Evolutionary conservation across 305 asterid genomes (phyloP), one percentile per base, ranked within the genome.

Genomic region (Fraxinus ornus): DNA sequence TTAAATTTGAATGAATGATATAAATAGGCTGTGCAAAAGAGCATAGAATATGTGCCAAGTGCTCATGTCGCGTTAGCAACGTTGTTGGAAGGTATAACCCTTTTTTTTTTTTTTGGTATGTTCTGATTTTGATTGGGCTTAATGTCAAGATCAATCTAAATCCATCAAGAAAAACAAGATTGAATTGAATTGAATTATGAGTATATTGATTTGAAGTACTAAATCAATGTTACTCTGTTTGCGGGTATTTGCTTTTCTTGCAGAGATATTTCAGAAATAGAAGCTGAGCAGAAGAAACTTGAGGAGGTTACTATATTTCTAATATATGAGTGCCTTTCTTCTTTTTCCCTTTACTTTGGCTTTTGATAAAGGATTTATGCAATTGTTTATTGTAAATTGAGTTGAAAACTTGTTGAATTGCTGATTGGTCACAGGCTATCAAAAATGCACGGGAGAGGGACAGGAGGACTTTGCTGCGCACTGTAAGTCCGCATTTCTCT

Each of bases 371-470:
- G 44, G 32, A 39, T 64, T 44, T 13, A 68, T 72, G 76, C 4
- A 9, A 28, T 26, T 77, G 49, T 4, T 15, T 83, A 55, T 86
- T 82, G 49, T 52, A 64, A 39, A 39, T 74, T 33, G 80, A 41
- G 52, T 84, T 57, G 26, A 39, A 80, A 70, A 79, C 75, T 83
- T 80, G 80, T 85, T 71, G 15, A 60, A 74, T 80, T 83, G 62
- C 71, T 83, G 77, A 72, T 79, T 86, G 86, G 83, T 77, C 84
- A 79, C 83, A 95, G 99, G 99, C 99, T 12, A 90, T 95, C 85
- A 91, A 88, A 87, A 93, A 93, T 92, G 95, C 97, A 75, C 91
- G 98, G 57, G 99, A 95, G 89, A 90, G 98, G 88, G 99, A 95
- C 68, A 90, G 97, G 85, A 88, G 99, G 87, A 85, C 90, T 41